These are phyloP conservation scores for Lactarius akahatsu DNA, from an alignment of 768 basidiomycete species.

Conservation along the genomic window DNA sequence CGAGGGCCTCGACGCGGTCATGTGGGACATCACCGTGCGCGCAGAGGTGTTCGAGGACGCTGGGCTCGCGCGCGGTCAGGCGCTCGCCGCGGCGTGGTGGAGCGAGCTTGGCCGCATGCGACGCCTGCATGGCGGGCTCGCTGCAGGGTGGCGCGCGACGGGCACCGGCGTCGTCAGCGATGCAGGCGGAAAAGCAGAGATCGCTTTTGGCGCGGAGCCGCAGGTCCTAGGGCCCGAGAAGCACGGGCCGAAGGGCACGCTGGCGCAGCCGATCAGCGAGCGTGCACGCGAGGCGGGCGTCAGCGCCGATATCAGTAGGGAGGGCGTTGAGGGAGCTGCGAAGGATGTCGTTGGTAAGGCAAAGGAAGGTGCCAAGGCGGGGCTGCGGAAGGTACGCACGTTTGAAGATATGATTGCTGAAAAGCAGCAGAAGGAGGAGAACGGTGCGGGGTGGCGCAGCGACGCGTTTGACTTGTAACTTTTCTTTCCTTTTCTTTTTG, in stretches of 20 bases:
- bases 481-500: too few relatives aligned
- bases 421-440: conserved; percentile 38
- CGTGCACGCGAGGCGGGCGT: conserved; percentile 36
- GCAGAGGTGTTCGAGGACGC: conserved; percentile 65
- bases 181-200: conserved; percentile 37
- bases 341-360: conserved; percentile 34
- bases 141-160: conserved; percentile 53
- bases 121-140: conserved; percentile 38
- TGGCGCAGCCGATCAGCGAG: conserved; percentile 43
- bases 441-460: conserved; percentile 39
- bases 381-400: conserved; percentile 32
- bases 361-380: conserved; percentile 34
- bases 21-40: conserved; percentile 58
- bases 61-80: conserved; percentile 50
- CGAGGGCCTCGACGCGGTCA: conserved; percentile 54
- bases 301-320: conserved; percentile 35
- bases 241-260: conserved; percentile 60
- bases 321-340: conserved; percentile 27
- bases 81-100: conserved; percentile 62
- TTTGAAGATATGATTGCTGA: conserved; percentile 37
- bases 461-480: conserved; percentile 38
- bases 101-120: conserved; percentile 64
- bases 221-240: conserved; percentile 70
- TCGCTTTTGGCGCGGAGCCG: conserved; percentile 73
- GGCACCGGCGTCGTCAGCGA: conserved; percentile 60